phyloP scores from a whole-genome alignment of 768 basidiomycete species.

The Tricholoma flavovirens region DNA sequence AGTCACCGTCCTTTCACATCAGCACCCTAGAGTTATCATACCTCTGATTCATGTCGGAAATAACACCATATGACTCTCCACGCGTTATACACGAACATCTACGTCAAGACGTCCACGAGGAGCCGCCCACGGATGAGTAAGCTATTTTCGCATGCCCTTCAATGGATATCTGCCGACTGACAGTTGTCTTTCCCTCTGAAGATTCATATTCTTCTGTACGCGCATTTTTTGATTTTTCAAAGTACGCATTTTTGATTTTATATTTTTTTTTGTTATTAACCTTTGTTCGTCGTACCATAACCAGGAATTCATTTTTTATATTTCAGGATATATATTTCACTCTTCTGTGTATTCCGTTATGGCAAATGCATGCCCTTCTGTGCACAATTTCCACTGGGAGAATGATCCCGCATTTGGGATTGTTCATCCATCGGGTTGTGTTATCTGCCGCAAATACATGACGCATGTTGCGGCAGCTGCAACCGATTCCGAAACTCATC shows the following conservation, averaged over 20 bases:
- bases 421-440: constrained; percentile 12
- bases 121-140: background rate
- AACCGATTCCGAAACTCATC: constrained; percentile 2
- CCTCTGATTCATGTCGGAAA: too few relatives aligned
- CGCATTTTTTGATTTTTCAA: background rate
- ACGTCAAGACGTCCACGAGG: background rate
- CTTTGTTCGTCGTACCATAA: background rate
- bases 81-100: background rate
- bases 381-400: constrained; percentile 5
- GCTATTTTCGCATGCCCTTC: background rate
- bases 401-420: constrained; percentile 13
- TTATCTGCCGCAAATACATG: constrained; percentile 11
- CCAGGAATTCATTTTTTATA: background rate
- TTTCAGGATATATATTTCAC: background rate
- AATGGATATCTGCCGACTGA: background rate
- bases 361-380: background rate
- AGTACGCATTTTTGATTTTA: background rate
- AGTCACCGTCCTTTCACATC: too few relatives aligned
- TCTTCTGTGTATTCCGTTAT: background rate
- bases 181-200: background rate
- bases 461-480: constrained; percentile 11
- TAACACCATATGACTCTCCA: background rate
- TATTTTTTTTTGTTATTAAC: background rate
- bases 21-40: too few relatives aligned
- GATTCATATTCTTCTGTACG: background rate